These are phyloP conservation scores for Paraconiothyrium sp. DNA, from an alignment of 2,329 filamentous ascomycete species.

Conservation along the genomic window DNA sequence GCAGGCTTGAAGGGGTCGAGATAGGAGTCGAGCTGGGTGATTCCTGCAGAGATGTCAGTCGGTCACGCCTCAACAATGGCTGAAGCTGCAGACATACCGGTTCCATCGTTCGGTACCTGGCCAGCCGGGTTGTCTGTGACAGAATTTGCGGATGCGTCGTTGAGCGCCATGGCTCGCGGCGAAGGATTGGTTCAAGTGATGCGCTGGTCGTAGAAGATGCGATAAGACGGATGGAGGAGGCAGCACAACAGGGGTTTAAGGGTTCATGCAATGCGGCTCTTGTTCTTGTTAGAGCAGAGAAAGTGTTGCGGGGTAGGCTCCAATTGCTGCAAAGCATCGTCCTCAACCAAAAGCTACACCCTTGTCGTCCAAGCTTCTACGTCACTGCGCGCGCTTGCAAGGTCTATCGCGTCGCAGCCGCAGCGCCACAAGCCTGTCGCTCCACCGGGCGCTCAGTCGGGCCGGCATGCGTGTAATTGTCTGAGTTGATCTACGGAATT, in stretches of 20 bases:
- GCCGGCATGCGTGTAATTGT: neutral
- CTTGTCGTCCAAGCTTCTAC: slow-evolving; percentile 31
- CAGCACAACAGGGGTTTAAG: slow-evolving; percentile 5
- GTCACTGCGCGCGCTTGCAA: slow-evolving; percentile 38
- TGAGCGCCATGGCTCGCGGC: slow-evolving; percentile 50
- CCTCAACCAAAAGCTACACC: slow-evolving; percentile 44
- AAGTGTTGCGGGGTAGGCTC: slow-evolving; percentile 41
- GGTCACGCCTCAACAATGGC: slow-evolving; percentile 14
- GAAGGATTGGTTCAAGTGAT: slow-evolving; percentile 1
- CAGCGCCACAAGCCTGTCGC: slow-evolving; percentile 31
- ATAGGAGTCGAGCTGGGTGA: slow-evolving; percentile 87
- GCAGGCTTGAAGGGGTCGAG: slow-evolving; percentile 83
- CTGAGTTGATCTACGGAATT: neutral
- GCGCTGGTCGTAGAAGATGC: slow-evolving; percentile 16
- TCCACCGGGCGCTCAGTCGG: slow-evolving; percentile 9
- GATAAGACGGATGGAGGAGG: neutral
- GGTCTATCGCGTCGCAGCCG: slow-evolving; percentile 34
- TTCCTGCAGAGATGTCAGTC: slow-evolving; percentile 67
- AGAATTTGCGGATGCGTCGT: slow-evolving; percentile 57
- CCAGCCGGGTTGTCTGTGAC: slow-evolving; percentile 56
- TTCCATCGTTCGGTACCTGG: slow-evolving; percentile 73
- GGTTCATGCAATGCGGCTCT: slow-evolving; percentile 21
- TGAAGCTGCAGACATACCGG: slow-evolving; percentile 61
- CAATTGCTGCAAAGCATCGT: slow-evolving; percentile 37
- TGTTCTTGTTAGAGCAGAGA: slow-evolving; percentile 15